Evolutionary conservation across 495 filamentous ascomycete genomes (phyloP).

Genomic region (Bathelium albidoporum): DNA sequence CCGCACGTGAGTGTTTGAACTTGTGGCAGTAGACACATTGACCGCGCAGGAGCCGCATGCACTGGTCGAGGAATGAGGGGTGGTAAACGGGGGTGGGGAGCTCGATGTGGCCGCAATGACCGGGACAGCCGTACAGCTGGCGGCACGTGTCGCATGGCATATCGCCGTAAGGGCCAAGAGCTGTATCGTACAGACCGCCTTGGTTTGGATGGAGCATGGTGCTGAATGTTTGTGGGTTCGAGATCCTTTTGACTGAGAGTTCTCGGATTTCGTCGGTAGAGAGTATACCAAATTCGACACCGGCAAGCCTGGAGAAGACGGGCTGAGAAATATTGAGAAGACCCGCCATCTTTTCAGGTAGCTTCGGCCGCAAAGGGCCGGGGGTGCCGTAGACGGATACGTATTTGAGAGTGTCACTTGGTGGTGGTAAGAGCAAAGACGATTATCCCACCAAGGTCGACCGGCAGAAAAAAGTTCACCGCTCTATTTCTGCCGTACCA

Average conservation of each 20-base stretch:
- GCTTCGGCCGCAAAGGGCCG: too few species aligned
- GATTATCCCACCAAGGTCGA: background rate
- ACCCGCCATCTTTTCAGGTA: slow-evolving; percentile 29
- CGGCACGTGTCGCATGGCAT: slow-evolving; percentile 42
- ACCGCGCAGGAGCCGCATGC: slow-evolving; percentile 67
- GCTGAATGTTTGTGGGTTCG: slow-evolving; percentile 83
- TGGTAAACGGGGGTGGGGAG: slow-evolving; percentile 89
- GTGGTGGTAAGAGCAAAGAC: too few species aligned
- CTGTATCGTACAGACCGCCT: slow-evolving; percentile 84
- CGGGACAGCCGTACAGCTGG: slow-evolving; percentile 54
- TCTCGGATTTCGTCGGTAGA: slow-evolving; percentile 70
- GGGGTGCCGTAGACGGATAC: too few species aligned
- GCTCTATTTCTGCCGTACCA: background rate
- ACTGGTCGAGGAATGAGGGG: slow-evolving; percentile 84
- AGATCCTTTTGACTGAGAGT: slow-evolving; percentile 84
- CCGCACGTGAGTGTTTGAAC: slow-evolving; percentile 60
- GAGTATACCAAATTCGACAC: slow-evolving; percentile 82
- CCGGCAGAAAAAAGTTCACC: slow-evolving; percentile 5
- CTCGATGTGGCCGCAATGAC: slow-evolving; percentile 91
- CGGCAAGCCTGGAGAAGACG: slow-evolving; percentile 70
- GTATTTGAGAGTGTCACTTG: too few species aligned
- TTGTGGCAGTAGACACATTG: slow-evolving; percentile 85
- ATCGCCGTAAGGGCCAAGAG: slow-evolving; percentile 83
- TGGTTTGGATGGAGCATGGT: slow-evolving; percentile 73
- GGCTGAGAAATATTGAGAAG: slow-evolving; percentile 73